phyloP scores from a whole-genome alignment of 352 stramenopile species.

The Pythium brachiatum region DNA sequence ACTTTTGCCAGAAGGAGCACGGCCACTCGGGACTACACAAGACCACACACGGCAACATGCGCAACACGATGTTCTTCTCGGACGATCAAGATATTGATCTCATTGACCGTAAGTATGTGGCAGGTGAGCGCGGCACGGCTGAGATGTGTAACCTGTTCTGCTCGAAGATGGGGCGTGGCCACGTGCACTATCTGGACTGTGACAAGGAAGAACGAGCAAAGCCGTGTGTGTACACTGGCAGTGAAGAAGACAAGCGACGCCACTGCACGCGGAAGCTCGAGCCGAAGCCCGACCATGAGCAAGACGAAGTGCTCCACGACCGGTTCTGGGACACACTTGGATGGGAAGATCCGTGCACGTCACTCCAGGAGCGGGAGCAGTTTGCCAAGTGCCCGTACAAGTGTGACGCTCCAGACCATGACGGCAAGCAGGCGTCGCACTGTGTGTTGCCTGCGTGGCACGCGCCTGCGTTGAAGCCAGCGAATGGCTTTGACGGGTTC shows the following conservation, averaged over 20 bases:
- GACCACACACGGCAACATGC: conserved; percentile 80
- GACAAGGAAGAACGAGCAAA: conserved; percentile 30
- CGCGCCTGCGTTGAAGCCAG: conserved; percentile 25
- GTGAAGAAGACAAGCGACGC: conserved; percentile 45
- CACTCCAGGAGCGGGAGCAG: conserved; percentile 44
- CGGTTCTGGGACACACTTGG: conserved; percentile 74
- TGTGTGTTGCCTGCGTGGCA: conserved; percentile 75
- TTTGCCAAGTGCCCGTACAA: conserved; percentile 74
- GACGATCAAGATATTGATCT: conserved; percentile 63
- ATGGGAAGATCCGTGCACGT: conserved; percentile 74
- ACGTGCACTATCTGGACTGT: conserved; percentile 76
- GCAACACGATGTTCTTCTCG: conserved; percentile 69
- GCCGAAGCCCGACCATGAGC: conserved; percentile 46
- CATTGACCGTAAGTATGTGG: conserved; percentile 64
- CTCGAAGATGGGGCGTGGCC: conserved; percentile 71
- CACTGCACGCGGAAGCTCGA: conserved; percentile 65
- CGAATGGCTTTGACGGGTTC: conserved; percentile 36
- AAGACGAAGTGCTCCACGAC: conserved; percentile 73
- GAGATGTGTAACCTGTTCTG: conserved; percentile 85
- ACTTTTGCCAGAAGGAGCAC: conserved; percentile 66
- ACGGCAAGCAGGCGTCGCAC: conserved; percentile 44
- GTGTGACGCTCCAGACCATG: conserved; percentile 69
- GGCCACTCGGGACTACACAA: conserved; percentile 52
- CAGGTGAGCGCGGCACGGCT: conserved; percentile 57
- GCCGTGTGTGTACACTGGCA: conserved; percentile 55